Conservation (phyloP, 768 basidiomycete species). For the Lentinula sp. region DNA sequence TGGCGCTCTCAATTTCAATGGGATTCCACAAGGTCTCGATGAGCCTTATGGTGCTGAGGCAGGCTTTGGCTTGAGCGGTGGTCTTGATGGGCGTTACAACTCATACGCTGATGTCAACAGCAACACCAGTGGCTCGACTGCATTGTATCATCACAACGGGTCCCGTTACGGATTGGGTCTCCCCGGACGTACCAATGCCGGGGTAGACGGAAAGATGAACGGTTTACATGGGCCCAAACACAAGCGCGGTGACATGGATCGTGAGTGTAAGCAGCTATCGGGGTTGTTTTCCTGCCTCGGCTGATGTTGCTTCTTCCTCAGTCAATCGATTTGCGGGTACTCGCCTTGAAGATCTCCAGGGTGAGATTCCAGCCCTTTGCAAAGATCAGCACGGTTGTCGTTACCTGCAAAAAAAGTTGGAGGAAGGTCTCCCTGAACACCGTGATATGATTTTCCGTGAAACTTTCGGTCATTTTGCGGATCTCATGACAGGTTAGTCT, state of each 20-base stretch:
- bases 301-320: constrained; percentile 19
- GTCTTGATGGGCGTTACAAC: constrained; percentile 51
- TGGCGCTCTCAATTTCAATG: constrained; percentile 47
- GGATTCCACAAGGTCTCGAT: constrained; percentile 44
- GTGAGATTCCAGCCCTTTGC: constrained; percentile 91
- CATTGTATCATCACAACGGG: constrained; percentile 71
- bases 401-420: constrained; percentile 97
- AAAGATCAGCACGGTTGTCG: constrained; percentile 99
- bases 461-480: constrained; percentile 95
- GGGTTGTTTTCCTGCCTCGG: not conserved
- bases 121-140: constrained; percentile 59
- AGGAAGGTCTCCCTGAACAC: constrained; percentile 92
- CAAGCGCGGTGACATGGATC: constrained; percentile 89
- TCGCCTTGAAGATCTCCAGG: constrained; percentile 89
- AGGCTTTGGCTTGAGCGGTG: constrained; percentile 42
- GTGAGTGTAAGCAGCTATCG: constrained; percentile 52
- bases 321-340: constrained; percentile 98
- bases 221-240: constrained; percentile 90
- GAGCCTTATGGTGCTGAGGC: constrained; percentile 53
- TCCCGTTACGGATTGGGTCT: constrained; percentile 70
- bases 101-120: constrained; percentile 33
- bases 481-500: constrained; percentile 87
- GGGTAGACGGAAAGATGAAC: constrained; percentile 76
- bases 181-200: constrained; percentile 42
- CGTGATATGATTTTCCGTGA: constrained; percentile 99